phyloP scores from a whole-genome alignment of 2,329 filamentous ascomycete species.

The Fusarium bactridioides region DNA sequence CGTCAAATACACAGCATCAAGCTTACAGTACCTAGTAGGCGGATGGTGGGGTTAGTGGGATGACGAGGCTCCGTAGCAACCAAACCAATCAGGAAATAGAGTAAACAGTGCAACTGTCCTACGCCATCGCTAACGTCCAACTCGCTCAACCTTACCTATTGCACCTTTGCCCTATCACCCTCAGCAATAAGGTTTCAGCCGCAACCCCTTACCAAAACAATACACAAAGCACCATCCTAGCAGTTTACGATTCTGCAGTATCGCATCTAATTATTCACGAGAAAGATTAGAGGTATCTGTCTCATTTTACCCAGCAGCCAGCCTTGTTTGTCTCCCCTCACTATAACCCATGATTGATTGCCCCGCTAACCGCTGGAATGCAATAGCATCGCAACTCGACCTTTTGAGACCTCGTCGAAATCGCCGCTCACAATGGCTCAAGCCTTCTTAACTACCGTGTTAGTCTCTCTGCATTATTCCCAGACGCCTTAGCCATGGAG shows the following conservation, averaged over 20 bases:
- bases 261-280: conserved; percentile 4
- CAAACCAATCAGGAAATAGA: conserved; percentile 43
- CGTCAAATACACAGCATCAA: neutral
- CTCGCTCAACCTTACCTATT: conserved; percentile 6
- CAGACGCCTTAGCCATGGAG: neutral
- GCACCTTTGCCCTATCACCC: conserved; percentile 23
- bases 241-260: conserved; percentile 9
- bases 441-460: conserved; percentile 53
- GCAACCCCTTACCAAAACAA: conserved; percentile 6
- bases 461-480: conserved; percentile 38
- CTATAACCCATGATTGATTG: conserved; percentile 40
- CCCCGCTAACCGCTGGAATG: conserved; percentile 55
- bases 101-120: conserved; percentile 42
- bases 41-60: conserved; percentile 35
- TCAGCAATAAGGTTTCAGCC: conserved; percentile 16
- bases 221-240: conserved; percentile 8
- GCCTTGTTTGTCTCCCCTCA: conserved; percentile 21
- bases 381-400: conserved; percentile 29
- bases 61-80: conserved; percentile 41
- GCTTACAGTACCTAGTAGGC: neutral
- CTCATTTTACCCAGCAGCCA: conserved; percentile 19
- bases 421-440: conserved; percentile 47
- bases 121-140: conserved; percentile 21
- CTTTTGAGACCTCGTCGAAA: conserved; percentile 23
- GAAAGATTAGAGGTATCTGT: conserved; percentile 14